These are phyloP conservation scores for Xylariaceae sp. DNA, from an alignment of 2,329 filamentous ascomycete genomes.

Conservation along the genomic window DNA sequence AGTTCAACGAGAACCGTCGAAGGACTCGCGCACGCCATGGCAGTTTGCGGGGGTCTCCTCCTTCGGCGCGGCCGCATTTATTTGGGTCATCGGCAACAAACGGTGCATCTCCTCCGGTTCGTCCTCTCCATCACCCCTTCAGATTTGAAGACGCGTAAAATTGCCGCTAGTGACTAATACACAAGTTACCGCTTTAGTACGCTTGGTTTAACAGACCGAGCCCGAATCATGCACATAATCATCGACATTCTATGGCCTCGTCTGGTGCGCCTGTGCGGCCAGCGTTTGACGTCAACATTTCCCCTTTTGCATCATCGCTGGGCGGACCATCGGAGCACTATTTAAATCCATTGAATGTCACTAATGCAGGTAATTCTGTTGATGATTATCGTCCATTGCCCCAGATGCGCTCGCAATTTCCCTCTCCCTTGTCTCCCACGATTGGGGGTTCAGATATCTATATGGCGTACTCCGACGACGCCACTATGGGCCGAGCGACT, in stretches of 20 bases:
- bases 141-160: constrained; percentile 7
- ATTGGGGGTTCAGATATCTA: constrained; percentile 26
- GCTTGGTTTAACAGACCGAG: constrained; percentile 19
- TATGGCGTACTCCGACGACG: constrained; percentile 21
- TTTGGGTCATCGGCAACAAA: constrained; percentile 21
- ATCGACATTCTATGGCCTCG: constrained; percentile 17
- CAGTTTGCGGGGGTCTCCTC: constrained; percentile 30
- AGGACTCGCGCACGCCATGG: constrained; percentile 35
- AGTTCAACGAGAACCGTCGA: constrained; percentile 34
- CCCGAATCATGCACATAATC: constrained; percentile 17
- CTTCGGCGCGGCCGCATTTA: constrained; percentile 25
- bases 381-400: constrained; percentile 25
- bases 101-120: constrained; percentile 28
- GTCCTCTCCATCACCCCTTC: constrained; percentile 21
- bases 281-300: constrained; percentile 12
- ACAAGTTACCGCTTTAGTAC: constrained; percentile 21
- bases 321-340: constrained; percentile 20
- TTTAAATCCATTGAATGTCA: constrained; percentile 21
- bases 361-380: not conserved
- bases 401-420: constrained; percentile 22
- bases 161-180: constrained; percentile 19
- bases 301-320: constrained; percentile 20
- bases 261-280: constrained; percentile 14
- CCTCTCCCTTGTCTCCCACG: constrained; percentile 26
- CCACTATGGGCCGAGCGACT: constrained; percentile 22